Evolutionary conservation across 1,139 yeast species (phyloP), one percentile per base, ranked within the genome.

Genomic region (Pichia cactophila): DNA sequence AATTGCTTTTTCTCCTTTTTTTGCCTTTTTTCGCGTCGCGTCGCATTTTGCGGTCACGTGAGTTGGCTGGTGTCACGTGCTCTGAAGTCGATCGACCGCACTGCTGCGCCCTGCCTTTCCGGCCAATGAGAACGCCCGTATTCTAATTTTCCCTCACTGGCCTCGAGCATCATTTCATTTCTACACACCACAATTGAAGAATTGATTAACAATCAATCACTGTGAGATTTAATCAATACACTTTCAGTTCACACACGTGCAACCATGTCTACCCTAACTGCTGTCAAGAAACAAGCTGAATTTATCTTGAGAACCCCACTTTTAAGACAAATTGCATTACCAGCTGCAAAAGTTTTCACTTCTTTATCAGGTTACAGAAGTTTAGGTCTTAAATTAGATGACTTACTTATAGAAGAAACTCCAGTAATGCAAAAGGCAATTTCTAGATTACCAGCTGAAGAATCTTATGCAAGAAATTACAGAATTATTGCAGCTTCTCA

Each of bases 401-500:
- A 92, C 70, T 72, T 92, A 64, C 70, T 92, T 58, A 71, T 78
- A 56, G 98, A 92, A 73, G 98, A 92, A 75, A 83, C 75, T 68
- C 90, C 90, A 63, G 73, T 81, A 52, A 78, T 85, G 73, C 94
- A 88, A 74, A 88, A 81, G 65, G 98, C 97, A 50, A 71, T 92
- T 55, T 71, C 79, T 55, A 87, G 98, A 78, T 75, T 92, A 63
- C 95, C 97, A 59, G 81, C 80, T 50, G 79, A 80, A 49, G 95
- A 85, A 66, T 72, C 82, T 42, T 92, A 92, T 70, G 88, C 95
- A 58, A 87, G 98, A 75, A 85, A 84, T 67, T 92, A 74, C 80
- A 86, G 98, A 77, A 77, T 86, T 57, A 76, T 92, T 58, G 86
- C 94, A 59, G 97, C 97, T 56, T 89, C 85, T 67, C 98, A 92